Evolutionary conservation across 2,329 filamentous ascomycete species (phyloP), one percentile per base, ranked within the genome.

Genomic region (Fusarium chlamydosporum): DNA sequence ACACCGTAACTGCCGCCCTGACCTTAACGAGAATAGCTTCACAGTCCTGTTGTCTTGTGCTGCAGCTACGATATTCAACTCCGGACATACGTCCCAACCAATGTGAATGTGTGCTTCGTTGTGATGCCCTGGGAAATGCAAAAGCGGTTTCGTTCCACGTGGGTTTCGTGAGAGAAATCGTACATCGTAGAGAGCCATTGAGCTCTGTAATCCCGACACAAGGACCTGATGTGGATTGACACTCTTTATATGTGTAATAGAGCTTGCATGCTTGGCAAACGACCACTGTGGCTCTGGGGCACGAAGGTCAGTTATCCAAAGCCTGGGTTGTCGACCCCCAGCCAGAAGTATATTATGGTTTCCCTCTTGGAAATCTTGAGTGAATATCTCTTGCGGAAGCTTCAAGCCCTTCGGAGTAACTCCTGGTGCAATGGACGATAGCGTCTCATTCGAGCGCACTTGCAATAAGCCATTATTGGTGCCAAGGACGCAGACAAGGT

Each of bases 131-230:
- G 80, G 77, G 60, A 89, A 89, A 1, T 54, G 54, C 10, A 89
- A 72, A 3, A 87, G 70, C 0, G 87, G 82, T 7, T 48, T 64
- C 1, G 76, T 72, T 7, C 71, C 65, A 52, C 72, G 71, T 3
- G 68, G 43, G 7, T 61, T 61, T 38, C 53, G 38, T 41, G 43
- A 56, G 23, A 71, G 52, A 67, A 81, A 87, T 2, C 88, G 86
- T 33, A 86, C 64, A 65, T 91, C 88, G 70, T 88, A 90, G 7
- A 89, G 76, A 2, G 80, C 79, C 78, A 90, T 84, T 54, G 72
- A 79, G 72, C 80, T 81, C 33, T 76, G 71, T 3, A 88, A 76
- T 2, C 87, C 86, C 0, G 86, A 83, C 5, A 84, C 84, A 3
- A 90, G 77, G 20, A 89, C 77, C 43, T 85, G 82, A 68, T 87